Evolutionary conservation across 148 eudicot genomes (phyloP), one percentile per base, ranked within the genome.

Genomic region (Simmondsia chinensis): DNA sequence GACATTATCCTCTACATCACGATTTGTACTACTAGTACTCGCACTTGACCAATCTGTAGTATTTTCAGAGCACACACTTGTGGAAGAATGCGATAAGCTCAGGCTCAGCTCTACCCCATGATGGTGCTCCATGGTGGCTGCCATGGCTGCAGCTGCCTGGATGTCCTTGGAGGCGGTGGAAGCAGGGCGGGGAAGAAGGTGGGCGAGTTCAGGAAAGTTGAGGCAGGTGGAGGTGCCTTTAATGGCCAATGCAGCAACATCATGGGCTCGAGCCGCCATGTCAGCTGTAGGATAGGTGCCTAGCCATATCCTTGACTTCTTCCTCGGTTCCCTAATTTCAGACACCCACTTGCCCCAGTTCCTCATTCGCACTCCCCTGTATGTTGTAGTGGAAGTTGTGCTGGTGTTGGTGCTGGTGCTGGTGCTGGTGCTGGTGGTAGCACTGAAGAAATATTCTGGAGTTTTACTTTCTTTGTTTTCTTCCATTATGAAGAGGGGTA

Each of bases 231-330:
- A 46, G 4, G 27, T 20, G 4, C 75, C 79, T 30, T 74, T 74
- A n/a, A 74, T 64, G 33, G 79, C 65, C 11, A 60, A 28, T 36
- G 79, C 79, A 6, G 75, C 79, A 7, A 65, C 79, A 18, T 74
- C 79, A 15, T 74, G 79, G 52, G 79, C 79, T 41, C 79, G 64
- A 48, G 79, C 79, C 13, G 79, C 79, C 79, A 74, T 74, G 10
- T 69, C 75, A 0, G 79, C 44, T 1, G 71, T 69, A 10, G 61
- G 48, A 18, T 56, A 74, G 1, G 79, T 69, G 4, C 79, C 79
- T 6, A 74, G 72, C 79, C 79, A 74, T 47, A 74, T 74, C 33
- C 79, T 53, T 1, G 75, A 69, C n/a, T 64, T 69, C 23, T 74
- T 74, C 29, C 59, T 61, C 3, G 79, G 75, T 29, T 74, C 69